Percentiles rank a stretch among this genome's conserved stretches.
phyloP scores from a whole-genome alignment of 75 land plant genomes.

The Larix kaempferi region DNA sequence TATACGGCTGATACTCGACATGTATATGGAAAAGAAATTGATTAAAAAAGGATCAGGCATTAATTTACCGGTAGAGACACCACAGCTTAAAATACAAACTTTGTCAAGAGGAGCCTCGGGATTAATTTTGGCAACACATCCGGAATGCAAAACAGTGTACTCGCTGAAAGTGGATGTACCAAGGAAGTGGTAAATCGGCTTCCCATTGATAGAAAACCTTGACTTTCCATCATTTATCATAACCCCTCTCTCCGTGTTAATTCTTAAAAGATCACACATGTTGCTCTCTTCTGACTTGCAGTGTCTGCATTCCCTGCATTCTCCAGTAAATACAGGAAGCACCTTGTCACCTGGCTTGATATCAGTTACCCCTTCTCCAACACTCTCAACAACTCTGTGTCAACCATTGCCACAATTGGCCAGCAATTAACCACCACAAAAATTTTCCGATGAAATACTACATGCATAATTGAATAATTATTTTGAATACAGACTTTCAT shows the following conservation, averaged over 20 bases:
- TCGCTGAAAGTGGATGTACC: conserved; percentile 68
- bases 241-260: conserved; percentile 20
- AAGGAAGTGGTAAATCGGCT: conserved; percentile 24
- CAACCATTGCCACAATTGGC: no score
- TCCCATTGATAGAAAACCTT: conserved; percentile 25
- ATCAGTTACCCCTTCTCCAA: conserved; percentile 43
- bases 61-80: conserved; percentile 46
- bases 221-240: conserved; percentile 21
- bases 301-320: conserved; percentile 33
- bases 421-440: no score
- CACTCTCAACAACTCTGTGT: conserved; percentile 47
- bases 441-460: no score
- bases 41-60: no score
- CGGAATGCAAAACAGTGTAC: conserved; percentile 60
- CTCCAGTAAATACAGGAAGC: conserved; percentile 45
- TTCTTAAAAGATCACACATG: conserved; percentile 19
- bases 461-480: no score
- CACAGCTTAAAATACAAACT: conserved; percentile 56
- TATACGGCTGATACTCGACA: no score
- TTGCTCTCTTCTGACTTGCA: conserved; percentile 44
- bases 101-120: conserved; percentile 52
- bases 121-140: conserved; percentile 44
- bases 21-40: no score
- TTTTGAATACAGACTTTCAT: no score
- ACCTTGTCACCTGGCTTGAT: conserved; percentile 40